Conservation (phyloP, 2,329 filamentous ascomycete genomes). For the Pyricularia pennisetigena region DNA sequence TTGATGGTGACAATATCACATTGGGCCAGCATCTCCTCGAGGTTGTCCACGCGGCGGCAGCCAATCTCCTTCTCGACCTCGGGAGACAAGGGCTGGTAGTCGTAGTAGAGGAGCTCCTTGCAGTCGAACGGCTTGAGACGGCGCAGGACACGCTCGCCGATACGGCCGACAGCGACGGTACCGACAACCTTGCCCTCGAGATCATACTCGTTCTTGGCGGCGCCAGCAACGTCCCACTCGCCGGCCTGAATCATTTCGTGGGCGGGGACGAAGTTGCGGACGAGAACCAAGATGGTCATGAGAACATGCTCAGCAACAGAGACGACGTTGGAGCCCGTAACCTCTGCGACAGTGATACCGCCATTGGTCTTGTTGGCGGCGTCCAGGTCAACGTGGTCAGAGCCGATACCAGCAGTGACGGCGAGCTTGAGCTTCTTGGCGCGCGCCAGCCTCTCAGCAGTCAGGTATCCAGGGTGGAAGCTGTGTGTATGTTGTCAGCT, state of each 20-base stretch:
- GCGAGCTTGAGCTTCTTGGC: slow-evolving; percentile 99
- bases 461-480: slow-evolving; percentile 98
- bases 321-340: slow-evolving; percentile 96
- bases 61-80: slow-evolving; percentile 95
- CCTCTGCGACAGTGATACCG: slow-evolving; percentile 92
- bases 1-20: slow-evolving; percentile 99
- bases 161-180: slow-evolving; percentile 93
- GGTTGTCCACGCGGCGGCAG: slow-evolving; percentile 73
- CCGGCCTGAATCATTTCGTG: slow-evolving; percentile 86
- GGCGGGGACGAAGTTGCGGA: slow-evolving; percentile 97
- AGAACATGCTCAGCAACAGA: slow-evolving; percentile 98
- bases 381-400: slow-evolving; percentile 95
- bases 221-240: slow-evolving; percentile 91
- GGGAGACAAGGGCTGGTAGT: slow-evolving; percentile 87
- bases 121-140: slow-evolving; percentile 96
- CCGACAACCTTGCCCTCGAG: slow-evolving; percentile 96
- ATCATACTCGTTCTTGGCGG: slow-evolving; percentile 97
- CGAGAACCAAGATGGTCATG: slow-evolving; percentile 94
- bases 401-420: slow-evolving; percentile 94
- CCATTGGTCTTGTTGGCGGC: slow-evolving; percentile 98
- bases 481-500: slow-evolving; percentile 31
- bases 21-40: slow-evolving; percentile 90
- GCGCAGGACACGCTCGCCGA: slow-evolving; percentile 94
- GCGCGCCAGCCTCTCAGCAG: slow-evolving; percentile 88
- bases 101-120: slow-evolving; percentile 99